Evolutionary conservation across 768 basidiomycete genomes (phyloP).

Genomic region (Lactifluus subvellereus): DNA sequence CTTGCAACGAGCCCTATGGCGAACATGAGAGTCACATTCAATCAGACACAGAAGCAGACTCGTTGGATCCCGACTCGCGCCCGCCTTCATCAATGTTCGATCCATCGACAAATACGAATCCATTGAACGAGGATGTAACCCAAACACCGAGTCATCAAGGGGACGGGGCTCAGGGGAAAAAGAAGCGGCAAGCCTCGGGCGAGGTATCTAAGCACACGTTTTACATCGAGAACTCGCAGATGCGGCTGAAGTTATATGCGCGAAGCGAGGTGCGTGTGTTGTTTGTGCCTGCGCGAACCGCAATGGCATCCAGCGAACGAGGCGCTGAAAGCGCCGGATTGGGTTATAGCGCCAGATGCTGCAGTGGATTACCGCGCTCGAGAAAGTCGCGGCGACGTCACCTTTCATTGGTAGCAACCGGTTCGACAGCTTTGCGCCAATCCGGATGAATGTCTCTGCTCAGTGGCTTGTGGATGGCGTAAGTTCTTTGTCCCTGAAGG

Average conservation of each 20-base stretch:
- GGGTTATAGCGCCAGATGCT: slow-evolving; percentile 78
- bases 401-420: slow-evolving; percentile 75
- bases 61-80: slow-evolving; percentile 28
- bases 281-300: not conserved
- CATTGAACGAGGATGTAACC: slow-evolving; percentile 35
- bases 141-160: slow-evolving; percentile 29
- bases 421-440: slow-evolving; percentile 93
- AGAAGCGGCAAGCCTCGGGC: slow-evolving; percentile 42
- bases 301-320: not conserved
- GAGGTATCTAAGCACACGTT: slow-evolving; percentile 93
- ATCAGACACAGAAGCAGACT: slow-evolving; percentile 14
- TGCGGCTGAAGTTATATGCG: slow-evolving; percentile 79
- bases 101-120: slow-evolving; percentile 71
- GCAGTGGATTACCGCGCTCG: slow-evolving; percentile 91
- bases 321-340: not conserved
- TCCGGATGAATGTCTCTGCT: slow-evolving; percentile 86
- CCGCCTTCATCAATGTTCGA: slow-evolving; percentile 61
- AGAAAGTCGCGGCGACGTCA: slow-evolving; percentile 70
- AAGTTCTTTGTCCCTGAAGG: slow-evolving; percentile 30
- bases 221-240: slow-evolving; percentile 88
- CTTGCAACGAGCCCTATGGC: not conserved
- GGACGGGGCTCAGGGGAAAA: slow-evolving; percentile 36
- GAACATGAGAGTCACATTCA: slow-evolving; percentile 18
- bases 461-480: slow-evolving; percentile 99
- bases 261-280: slow-evolving; percentile 63